Base-by-base conservation (phyloP, 2,329 filamentous ascomycete genomes). In the Diaporthe helianthi region DNA sequence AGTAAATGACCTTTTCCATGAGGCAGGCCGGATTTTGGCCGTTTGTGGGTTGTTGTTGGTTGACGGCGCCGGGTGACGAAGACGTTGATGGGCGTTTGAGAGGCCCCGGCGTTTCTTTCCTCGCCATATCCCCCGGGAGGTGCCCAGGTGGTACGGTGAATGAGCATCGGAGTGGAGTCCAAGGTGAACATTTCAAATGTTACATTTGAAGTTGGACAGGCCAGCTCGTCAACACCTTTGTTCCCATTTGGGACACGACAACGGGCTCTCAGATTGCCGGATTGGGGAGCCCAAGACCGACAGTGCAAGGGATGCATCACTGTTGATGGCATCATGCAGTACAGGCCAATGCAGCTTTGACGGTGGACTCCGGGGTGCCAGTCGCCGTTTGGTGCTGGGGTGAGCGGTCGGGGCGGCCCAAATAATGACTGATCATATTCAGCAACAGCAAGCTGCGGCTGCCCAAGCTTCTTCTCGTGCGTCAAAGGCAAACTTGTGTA, bases 401-500 rank as follows among this genome's bases (percentile, higher is more conserved):
- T 51, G 53, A 36, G 52, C 53, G 29, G 26, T 53, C 46, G 38
- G 26, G 24, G n/a, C 46, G n/a, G 26, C 38, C 15, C 41, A 52
- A 55, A 60, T 33, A 49, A 44, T 47, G 54, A 60, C 36, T 51
- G 29, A 60, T 46, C 41, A 65, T 31, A 64, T 38, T 46, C 41
- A 33, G 24, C 31, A 60, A 53, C 51, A 31, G 52, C 64, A 60
- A 49, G 36, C 44, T 44, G 53, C 55, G 49, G 67, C 55, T 65
- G 52, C 55, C 38, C 49, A 36, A 29, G 47, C 58, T 64, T 58
- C 41, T 69, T 53, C 33, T 53, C 9, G 31, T 44, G 46, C 38
- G 44, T 52, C 55, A 65, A 47, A 49, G 69, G 67, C 67, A 71
- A 71, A 71, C 67, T 69, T 64, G 44, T 69, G 69, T 26, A 61